Base-by-base conservation (phyloP, 2,329 filamentous ascomycete genomes). In the Aplosporella prunicola region DNA sequence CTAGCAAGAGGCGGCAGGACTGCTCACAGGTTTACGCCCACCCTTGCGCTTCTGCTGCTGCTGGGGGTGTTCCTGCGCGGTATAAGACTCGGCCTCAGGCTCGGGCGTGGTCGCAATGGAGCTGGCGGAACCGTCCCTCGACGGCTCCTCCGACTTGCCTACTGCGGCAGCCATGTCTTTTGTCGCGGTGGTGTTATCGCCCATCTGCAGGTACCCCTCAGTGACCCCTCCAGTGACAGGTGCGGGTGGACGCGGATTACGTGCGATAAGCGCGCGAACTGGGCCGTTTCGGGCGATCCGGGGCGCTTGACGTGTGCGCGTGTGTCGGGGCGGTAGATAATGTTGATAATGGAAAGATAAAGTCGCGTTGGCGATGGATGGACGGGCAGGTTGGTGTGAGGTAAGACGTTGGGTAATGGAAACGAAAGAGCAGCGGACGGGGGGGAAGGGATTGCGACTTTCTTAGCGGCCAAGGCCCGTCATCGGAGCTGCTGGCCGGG, bases 11-110 rank as follows among this genome's bases (percentile, higher is more conserved):
- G 36, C 39, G n/a, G n/a, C n/a, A n/a, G 51, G 44, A 46, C 42
- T 49, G 72, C 76, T 63, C 78, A 96, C 91, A 56, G 91, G 91
- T 69, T 96, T 98, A 56, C 91, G 80, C 44, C 91, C 91, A 55
- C 91, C 91, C 70, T 98, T 98, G 56, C 91, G 79, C 72, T 98
- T 98, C 57, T 88, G 87, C 55, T 64, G 64, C 45, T 62, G 60
- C 45, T 62, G 60, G 42, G 62, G 61, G 47, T 65, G 58, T 45
- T 63, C 53, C 47, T 62, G 56, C 50, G 60, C 54, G 51, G 64
- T 65, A 42, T 56, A 51, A 42, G 55, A 56, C 40, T 47, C 51
- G 18, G 52, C 52, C 39, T 67, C 65, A 41, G 56, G 60, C 52
- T 69, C 66, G 28, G 66, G 67, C 35, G 65, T 66, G 37, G 65